Base-by-base conservation (phyloP, 139 green algal genomes). In the Tetratostichococcus sp. region DNA sequence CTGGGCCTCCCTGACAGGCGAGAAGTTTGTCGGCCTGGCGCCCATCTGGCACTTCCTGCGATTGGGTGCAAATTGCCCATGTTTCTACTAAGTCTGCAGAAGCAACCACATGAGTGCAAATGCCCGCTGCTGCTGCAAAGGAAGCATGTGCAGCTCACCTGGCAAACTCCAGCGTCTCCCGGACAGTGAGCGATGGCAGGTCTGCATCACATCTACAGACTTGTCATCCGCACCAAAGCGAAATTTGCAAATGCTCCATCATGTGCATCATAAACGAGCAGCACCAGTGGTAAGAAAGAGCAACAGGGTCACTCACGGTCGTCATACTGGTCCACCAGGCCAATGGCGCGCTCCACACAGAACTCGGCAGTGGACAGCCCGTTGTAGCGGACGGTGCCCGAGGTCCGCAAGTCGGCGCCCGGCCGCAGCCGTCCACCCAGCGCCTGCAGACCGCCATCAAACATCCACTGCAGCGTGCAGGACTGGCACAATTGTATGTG, bases 161-260 rank as follows among this genome's bases (percentile, higher is more conserved):
- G 26, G 84, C 79, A 85, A 97, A 95, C 67, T 90, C 72, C 31
- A 93, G 68, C 3, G 92, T 94, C 80, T 97, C 90, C 28, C 84
- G 67, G 5, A 94, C 87, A 21, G 80, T 93, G 28, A 93, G 77
- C 30, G 77, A 83, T 16, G 89, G 82, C 43, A 94, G 91, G 84
- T 95, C 50, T 62, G 50, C 50, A 26, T 17, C 2, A 25, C 11
- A 23, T 22, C 8, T 14, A 50, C n/a, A n/a, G n/a, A n/a, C n/a
- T n/a, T n/a, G n/a, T n/a, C n/a, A n/a, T n/a, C n/a, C n/a, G n/a
- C n/a, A n/a, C n/a, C n/a, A n/a, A n/a, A n/a, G n/a, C n/a, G n/a
- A n/a, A n/a, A n/a, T n/a, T n/a, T n/a, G n/a, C n/a, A n/a, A n/a
- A n/a, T n/a, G n/a, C n/a, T n/a, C n/a, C n/a, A n/a, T n/a, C n/a